Evolutionary conservation across 2,329 filamentous ascomycete genomes (phyloP).

Genomic region (Nemania abortiva): DNA sequence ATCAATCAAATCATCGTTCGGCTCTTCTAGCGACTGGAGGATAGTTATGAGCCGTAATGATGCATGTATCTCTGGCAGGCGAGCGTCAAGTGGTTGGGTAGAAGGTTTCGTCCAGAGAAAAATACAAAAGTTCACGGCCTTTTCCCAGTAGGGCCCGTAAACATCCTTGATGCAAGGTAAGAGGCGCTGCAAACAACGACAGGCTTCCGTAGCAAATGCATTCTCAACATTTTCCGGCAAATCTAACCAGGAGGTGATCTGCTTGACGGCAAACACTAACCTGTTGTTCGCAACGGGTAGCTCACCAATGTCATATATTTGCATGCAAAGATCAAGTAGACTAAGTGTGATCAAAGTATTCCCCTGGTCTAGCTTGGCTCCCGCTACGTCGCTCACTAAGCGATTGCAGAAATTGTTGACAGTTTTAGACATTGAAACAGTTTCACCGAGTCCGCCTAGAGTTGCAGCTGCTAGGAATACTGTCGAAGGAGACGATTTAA

Average conservation of each 20-base stretch:
- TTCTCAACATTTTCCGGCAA: constrained; percentile 59
- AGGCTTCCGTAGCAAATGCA: constrained; percentile 63
- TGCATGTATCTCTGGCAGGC: constrained; percentile 74
- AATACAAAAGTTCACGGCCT: constrained; percentile 69
- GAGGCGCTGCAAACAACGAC: constrained; percentile 69
- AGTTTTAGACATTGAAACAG: constrained; percentile 60
- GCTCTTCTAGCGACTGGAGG: constrained; percentile 74
- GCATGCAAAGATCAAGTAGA: constrained; percentile 65
- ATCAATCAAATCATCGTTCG: constrained; percentile 89
- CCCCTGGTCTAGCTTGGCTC: constrained; percentile 57
- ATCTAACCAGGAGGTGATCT: constrained; percentile 79
- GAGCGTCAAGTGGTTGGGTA: constrained; percentile 58
- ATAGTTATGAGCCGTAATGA: constrained; percentile 77
- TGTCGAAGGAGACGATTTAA: constrained; percentile 62
- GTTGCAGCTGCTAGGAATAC: constrained; percentile 64
- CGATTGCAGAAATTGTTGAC: constrained; percentile 69
- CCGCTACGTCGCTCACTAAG: constrained; percentile 71
- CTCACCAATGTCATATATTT: constrained; percentile 64
- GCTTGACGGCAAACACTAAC: constrained; percentile 84
- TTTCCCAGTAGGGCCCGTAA: constrained; percentile 90
- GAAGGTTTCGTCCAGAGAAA: constrained; percentile 66
- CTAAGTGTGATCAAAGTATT: constrained; percentile 64
- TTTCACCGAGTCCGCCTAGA: constrained; percentile 65
- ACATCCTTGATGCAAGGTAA: constrained; percentile 82
- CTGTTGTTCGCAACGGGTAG: constrained; percentile 74